These are phyloP conservation scores for Myxozyma mucilagina DNA, from an alignment of 805 yeast species.

Conservation along the genomic window DNA sequence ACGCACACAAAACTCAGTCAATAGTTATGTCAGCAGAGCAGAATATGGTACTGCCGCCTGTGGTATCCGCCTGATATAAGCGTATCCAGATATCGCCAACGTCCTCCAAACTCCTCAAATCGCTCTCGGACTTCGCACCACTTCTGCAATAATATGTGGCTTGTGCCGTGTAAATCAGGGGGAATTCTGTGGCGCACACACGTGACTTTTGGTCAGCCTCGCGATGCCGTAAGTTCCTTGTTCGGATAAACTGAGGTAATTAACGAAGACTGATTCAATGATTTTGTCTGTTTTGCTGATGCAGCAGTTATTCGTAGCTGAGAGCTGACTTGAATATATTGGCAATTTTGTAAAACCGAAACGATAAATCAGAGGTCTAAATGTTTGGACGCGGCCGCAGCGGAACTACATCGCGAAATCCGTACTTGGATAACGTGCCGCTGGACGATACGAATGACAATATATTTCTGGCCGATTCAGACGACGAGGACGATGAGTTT, in stretches of 20 bases:
- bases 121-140: too few relatives aligned
- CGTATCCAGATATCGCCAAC: not conserved
- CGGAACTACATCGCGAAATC: conserved; percentile 14
- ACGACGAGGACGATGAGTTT: conserved; percentile 30
- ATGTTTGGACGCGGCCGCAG: conserved; percentile 2
- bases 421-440: conserved; percentile 27
- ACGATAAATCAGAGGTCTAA: not conserved
- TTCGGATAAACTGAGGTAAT: not conserved
- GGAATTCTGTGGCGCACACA: not conserved
- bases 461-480: conserved; percentile 27
- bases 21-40: too few relatives aligned
- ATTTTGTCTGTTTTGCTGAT: not conserved
- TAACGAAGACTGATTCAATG: not conserved
- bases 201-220: not conserved
- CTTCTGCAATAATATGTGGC: not conserved
- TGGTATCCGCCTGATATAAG: too few relatives aligned
- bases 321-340: not conserved
- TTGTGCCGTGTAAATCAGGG: not conserved
- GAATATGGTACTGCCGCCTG: too few relatives aligned
- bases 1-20: too few relatives aligned
- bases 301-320: not conserved
- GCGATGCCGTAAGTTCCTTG: not conserved
- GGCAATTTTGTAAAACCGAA: too few relatives aligned
- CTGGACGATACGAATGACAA: conserved; percentile 31
- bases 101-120: not conserved